Percentiles rank a stretch among this genome's conserved stretches.
phyloP scores from a whole-genome alignment of 2,329 filamentous ascomycete genomes.

The Xylogone sp. region DNA sequence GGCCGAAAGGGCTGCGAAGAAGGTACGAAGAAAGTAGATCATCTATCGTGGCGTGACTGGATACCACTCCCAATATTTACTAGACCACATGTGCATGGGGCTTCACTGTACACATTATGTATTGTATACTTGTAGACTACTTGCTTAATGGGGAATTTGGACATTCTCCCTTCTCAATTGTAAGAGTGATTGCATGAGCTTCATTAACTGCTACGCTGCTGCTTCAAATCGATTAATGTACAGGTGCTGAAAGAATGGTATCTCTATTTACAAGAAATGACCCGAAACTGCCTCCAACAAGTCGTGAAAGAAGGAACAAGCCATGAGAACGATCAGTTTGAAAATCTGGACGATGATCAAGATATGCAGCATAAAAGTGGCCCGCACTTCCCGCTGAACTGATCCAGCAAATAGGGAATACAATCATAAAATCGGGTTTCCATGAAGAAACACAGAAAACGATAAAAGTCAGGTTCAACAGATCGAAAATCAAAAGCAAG shows the following conservation, averaged over 20 bases:
- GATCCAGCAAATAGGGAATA: not conserved
- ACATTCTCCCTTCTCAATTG: not conserved
- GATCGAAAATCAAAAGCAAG: not conserved
- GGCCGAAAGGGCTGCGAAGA: conserved; percentile 7
- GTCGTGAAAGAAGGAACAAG: not conserved
- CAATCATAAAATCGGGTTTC: not conserved
- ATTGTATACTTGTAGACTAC: not conserved
- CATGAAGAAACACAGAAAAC: not conserved
- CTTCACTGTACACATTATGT: not conserved
- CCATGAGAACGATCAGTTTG: not conserved
- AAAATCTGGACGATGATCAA: not conserved
- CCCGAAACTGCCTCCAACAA: not conserved
- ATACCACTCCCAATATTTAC: not conserved
- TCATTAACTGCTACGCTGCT: not conserved
- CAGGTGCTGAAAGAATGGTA: not conserved
- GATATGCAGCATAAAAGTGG: not conserved
- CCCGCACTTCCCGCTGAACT: not conserved
- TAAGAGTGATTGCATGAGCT: not conserved
- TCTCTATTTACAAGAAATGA: not conserved
- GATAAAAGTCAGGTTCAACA: not conserved
- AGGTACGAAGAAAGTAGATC: conserved; percentile 1
- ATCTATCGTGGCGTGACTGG: not conserved
- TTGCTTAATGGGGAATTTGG: not conserved
- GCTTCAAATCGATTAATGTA: not conserved
- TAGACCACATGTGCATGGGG: not conserved